Base-by-base conservation (phyloP, 2,329 filamentous ascomycete genomes). In the Pseudogymnoascus sp. region DNA sequence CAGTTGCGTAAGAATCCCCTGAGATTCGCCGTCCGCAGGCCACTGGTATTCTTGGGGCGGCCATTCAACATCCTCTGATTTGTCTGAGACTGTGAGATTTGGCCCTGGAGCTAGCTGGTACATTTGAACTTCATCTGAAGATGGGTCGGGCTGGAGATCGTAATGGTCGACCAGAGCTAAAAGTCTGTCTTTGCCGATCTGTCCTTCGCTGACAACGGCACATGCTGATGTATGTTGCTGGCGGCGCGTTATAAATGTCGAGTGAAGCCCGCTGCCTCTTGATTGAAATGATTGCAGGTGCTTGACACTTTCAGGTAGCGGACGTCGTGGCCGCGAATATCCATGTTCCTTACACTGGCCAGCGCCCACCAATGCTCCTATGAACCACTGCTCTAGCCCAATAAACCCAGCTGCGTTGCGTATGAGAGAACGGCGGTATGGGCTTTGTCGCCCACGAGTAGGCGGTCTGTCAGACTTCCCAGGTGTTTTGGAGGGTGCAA, bases 91-190 rank as follows among this genome's bases (percentile, higher is more conserved):
- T 3, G 71, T 74, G 5, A 86, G 66, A 6, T 76, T 74, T 0
- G 81, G 81, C 0, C 78, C 79, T 62, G 82, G 77, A 1, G 81
- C 72, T 6, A 75, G 75, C 7, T 84, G 83, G 68, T 84, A 85
- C 12, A 81, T 78, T 7, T 64, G 68, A 40, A 28, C 22, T 37
- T 35, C 46, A 19, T 33, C 28, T 62, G 61, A 33, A 28, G 85
- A 82, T 12, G 85, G 79, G 10, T 82, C 79, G 5, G 76, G 76
- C 16, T 75, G 75, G 59, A 77, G 77, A 46, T 78, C 76, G 43
- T 81, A 80, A 19, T 79, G 77, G 43, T 81, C 79, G 50, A 88
- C 78, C 56, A 86, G 75, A 0, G 75, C 77, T 63, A 86, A 75
- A 28, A 87, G 77, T 59, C 84, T 77, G 24, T 81, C 70, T 68